Evolutionary conservation across 78 protist species (phyloP), one percentile per base, ranked within the genome.

Genomic region (Dictyostelium citrinum): DNA sequence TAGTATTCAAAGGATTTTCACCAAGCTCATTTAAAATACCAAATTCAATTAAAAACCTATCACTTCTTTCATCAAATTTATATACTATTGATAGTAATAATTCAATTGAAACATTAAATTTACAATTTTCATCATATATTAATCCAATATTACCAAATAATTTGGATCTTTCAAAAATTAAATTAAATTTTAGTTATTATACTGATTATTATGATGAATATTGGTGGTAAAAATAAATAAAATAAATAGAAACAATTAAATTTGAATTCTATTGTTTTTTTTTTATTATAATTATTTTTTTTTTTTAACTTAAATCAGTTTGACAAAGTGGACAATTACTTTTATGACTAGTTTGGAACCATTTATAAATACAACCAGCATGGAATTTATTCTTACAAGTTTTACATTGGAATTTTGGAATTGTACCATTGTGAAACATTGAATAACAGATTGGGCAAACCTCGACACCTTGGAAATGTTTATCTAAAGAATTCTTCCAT

Each of bases 391-490:
- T 93, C 58, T 81, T 67, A 74, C 97, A 96, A 22, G 90, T 91
- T 31, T 64, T 75, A 45, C 98, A 97, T 45, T 83, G 78, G 83
- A 96, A 86, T 29, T 61, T 49, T 31, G 98, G 98, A 45, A 96
- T 94, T 49, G 75, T 67, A 10, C 93, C 82, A 33, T 83, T 93
- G 58, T 91, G 95, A 85, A 97, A 90, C 10, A 97, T 74, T 8
- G 71, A 27, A 88, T 97, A 97, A 64, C 98, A 97, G 74, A 97
- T 96, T 17, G 97, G 97, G 74, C 98, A 97, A 39, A 91, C 93
- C 60, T 97, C 98, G 12, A 97, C 97, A 14, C 98, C 98, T 24
- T 90, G 90, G 75, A 96, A 96, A 64, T 92, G 95, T 78, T 82
- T 90, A 77, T 97, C 98, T 16, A 97, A 85, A 31, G 86, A 61